Percentiles rank a stretch among this genome's conserved stretches.
These are phyloP conservation scores for Apiospora pterosperma DNA, from an alignment of 2,329 filamentous ascomycete species.

Conservation along the genomic window DNA sequence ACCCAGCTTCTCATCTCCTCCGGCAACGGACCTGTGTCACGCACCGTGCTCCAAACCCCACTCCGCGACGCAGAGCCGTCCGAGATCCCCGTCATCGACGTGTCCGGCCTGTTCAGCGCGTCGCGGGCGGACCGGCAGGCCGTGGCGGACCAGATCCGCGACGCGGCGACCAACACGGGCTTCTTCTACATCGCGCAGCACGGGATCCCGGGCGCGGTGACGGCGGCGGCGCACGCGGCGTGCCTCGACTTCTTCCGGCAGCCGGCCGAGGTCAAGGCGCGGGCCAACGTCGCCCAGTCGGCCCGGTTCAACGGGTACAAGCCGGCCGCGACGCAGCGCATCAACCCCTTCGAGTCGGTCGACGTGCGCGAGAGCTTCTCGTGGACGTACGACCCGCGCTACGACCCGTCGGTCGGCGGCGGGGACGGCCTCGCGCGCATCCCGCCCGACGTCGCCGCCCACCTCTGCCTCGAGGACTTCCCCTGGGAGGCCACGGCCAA, in stretches of 20 bases:
- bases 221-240: conserved; percentile 19
- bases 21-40: conserved; percentile 19
- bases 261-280: conserved; percentile 17
- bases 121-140: conserved; percentile 29
- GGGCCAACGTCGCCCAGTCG: conserved; percentile 32
- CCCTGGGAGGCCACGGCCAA: conserved; percentile 22
- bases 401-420: conserved; percentile 24
- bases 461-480: conserved; percentile 16
- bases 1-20: conserved; percentile 20
- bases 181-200: conserved; percentile 42
- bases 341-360: conserved; percentile 20
- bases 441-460: background rate
- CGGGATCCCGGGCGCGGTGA: conserved; percentile 24
- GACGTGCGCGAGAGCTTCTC: conserved; percentile 32
- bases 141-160: conserved; percentile 36
- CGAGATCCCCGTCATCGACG: conserved; percentile 41
- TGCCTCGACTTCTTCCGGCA: conserved; percentile 22
- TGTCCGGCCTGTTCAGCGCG: conserved; percentile 35
- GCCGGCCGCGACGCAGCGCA: conserved; percentile 24
- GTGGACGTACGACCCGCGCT: conserved; percentile 28
- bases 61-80: conserved; percentile 19
- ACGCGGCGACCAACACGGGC: conserved; percentile 36
- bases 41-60: conserved; percentile 18
- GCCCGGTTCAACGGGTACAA: conserved; percentile 36
- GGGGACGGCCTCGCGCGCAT: conserved; percentile 25